Evolutionary conservation across 306 rosid species (phyloP).

Genomic region (apple (Malus domestica)): ASM211411v1 NC_041798.1:34701001-34701500

Average conservation of each 20-base stretch:
- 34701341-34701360: constrained; percentile 96
- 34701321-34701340: constrained; percentile 99
- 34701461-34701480: not conserved
- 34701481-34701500: not conserved
- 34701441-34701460: not conserved
- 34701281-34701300: constrained; percentile 99
- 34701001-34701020: constrained; percentile 99
- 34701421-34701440: not conserved
- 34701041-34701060: constrained; percentile 99
- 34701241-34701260: constrained; percentile 13
- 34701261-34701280: constrained; percentile 91
- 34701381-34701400: constrained; percentile 25
- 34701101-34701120: constrained; percentile 89
- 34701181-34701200: not conserved
- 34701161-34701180: constrained; percentile 34
- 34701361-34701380: constrained; percentile 94
- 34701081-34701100: constrained; percentile 98
- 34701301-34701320: constrained; percentile 91
- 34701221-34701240: not conserved
- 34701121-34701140: constrained; percentile 93
- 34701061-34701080: constrained; percentile 99
- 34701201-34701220: not conserved
- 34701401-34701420: not conserved
- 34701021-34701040: constrained; percentile 99
- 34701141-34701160: constrained; percentile 98